Evolutionary conservation across 2,329 filamentous ascomycete species (phyloP).

Genomic region (Claviceps sp.): DNA sequence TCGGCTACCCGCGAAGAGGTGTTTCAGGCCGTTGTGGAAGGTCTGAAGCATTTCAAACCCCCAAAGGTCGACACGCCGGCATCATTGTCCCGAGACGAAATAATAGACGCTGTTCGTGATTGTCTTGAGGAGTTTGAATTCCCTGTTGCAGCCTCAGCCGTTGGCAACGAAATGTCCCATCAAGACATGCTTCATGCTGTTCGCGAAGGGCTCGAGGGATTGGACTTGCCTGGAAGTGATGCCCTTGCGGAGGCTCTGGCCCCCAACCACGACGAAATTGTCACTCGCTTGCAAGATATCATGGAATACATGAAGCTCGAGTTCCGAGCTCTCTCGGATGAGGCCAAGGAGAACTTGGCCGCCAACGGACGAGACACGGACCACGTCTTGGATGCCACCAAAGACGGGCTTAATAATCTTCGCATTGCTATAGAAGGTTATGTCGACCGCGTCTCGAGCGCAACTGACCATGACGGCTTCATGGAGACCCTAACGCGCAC

Average conservation of each 20-base stretch:
- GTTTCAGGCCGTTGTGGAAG: slow-evolving; percentile 72
- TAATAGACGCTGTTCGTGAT: slow-evolving; percentile 71
- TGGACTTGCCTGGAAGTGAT: slow-evolving; percentile 31
- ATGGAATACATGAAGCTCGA: slow-evolving; percentile 45
- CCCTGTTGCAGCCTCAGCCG: slow-evolving; percentile 44
- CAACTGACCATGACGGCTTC: slow-evolving; percentile 63
- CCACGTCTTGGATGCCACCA: slow-evolving; percentile 76
- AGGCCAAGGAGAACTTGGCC: slow-evolving; percentile 64
- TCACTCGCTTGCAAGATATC: slow-evolving; percentile 50
- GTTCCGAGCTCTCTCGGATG: slow-evolving; percentile 46
- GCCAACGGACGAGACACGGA: slow-evolving; percentile 73
- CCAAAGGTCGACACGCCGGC: slow-evolving; percentile 58
- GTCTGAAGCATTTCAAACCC: slow-evolving; percentile 66
- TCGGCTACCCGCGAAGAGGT: slow-evolving; percentile 72
- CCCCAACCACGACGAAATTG: slow-evolving; percentile 34
- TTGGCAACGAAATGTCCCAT: slow-evolving; percentile 38
- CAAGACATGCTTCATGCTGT: slow-evolving; percentile 53
- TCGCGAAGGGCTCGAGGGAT: slow-evolving; percentile 41
- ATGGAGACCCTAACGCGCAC: slow-evolving; percentile 53
- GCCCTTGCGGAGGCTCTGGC: slow-evolving; percentile 27
- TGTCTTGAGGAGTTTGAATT: slow-evolving; percentile 79
- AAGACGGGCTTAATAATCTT: slow-evolving; percentile 73
- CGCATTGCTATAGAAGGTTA: slow-evolving; percentile 70
- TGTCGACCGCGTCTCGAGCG: slow-evolving; percentile 57
- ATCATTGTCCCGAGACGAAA: slow-evolving; percentile 64